Base-by-base conservation (phyloP, 2,329 filamentous ascomycete genomes). In the Exophiala dermatitidis region DNA sequence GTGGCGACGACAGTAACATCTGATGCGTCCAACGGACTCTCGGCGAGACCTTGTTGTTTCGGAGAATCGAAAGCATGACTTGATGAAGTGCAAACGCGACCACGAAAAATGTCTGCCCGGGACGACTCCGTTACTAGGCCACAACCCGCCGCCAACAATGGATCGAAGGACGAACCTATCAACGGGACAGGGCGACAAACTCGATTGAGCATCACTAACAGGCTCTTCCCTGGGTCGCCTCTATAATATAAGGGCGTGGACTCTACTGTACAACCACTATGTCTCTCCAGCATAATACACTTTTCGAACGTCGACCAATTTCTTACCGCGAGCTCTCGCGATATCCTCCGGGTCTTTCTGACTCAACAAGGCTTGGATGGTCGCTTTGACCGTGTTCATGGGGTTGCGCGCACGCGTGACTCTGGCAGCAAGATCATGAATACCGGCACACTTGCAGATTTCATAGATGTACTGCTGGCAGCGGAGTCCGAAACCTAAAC, bases 331-430 rank as follows among this genome's bases (percentile, higher is more conserved):
- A 48, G 89, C 91, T 46, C 87, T 80, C 52, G 93, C 93, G 67
- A 98, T 85, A 67, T 91, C 84, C 69, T 97, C 88, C 31, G 93
- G 93, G 66, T 95, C 78, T 57, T 82, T 82, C 75, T 98, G 93
- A 74, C 77, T 86, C 69, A 82, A 80, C 58, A 98, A 76, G 3
- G 90, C 91, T 69, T 91, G 71, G 71, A 87, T 88, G 38, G 89
- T 81, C 9, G 93, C 93, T 75, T 96, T 96, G 73, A 95, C 86
- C 12, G 90, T 88, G 76, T 98, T 98, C 90, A 97, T 95, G 63
- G 90, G 89, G 77, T 95, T 97, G 65, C 90, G 82, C 58, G 88
- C 88, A 43, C 91, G 85, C 36, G 85, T 84, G 58, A 95, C 90
- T 62, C 81, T 80, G 46, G 88, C 90, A 10, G 90, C 81, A 33